phyloP scores from a whole-genome alignment of 1,284 basidiomycete genomes.

The Veloboletus limbatus region DNA sequence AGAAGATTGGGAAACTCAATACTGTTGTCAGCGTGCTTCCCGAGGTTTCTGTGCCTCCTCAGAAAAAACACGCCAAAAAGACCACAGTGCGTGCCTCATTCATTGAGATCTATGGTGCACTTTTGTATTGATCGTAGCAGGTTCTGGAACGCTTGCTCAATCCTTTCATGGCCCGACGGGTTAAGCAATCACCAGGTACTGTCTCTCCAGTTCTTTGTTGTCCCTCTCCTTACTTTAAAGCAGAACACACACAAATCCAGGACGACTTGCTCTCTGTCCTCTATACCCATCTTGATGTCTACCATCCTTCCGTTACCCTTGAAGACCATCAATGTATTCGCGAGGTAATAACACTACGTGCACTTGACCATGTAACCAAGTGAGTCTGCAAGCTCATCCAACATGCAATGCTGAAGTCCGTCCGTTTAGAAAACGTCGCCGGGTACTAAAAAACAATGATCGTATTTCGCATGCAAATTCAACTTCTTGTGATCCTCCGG shows the following conservation, averaged over 20 bases:
- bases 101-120: too few species aligned
- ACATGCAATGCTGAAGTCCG: conserved; percentile 13
- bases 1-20: conserved; percentile 49
- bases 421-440: conserved; percentile 76
- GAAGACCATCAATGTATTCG: conserved; percentile 54
- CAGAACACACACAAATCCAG: conserved; percentile 57
- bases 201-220: conserved; percentile 1
- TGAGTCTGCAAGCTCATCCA: conserved; percentile 34
- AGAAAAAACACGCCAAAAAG: conserved; percentile 26
- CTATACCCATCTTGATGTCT: conserved; percentile 72
- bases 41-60: conserved; percentile 32
- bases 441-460: conserved; percentile 94
- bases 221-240: conserved; percentile 14
- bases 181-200: conserved; percentile 53
- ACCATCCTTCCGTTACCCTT: conserved; percentile 59
- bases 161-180: conserved; percentile 53
- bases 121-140: conserved; percentile 38
- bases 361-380: conserved; percentile 85
- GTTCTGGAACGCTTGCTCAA: conserved; percentile 57
- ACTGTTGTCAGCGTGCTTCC: conserved; percentile 51
- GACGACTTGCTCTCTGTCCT: conserved; percentile 64
- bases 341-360: conserved; percentile 71
- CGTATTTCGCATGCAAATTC: conserved; percentile 70
- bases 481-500: conserved; percentile 50
- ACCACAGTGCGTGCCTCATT: conserved; percentile 27